Conservation (phyloP, 2,329 filamentous ascomycete genomes). For the Fusarium sp. region DNA sequence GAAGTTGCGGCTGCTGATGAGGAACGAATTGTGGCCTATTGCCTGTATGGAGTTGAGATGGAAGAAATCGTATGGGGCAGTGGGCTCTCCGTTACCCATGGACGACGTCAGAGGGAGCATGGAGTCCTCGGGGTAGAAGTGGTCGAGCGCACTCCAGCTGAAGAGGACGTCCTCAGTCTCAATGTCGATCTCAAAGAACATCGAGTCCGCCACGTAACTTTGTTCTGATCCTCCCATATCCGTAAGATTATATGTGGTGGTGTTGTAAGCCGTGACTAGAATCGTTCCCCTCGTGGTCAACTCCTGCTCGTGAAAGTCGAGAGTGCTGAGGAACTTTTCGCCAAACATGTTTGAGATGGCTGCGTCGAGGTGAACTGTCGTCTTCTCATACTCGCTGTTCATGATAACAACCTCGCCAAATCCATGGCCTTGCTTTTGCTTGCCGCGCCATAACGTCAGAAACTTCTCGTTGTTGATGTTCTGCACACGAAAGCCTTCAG, state of each 20-base stretch:
- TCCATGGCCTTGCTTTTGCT: conserved; percentile 44
- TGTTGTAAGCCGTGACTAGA: conserved; percentile 43
- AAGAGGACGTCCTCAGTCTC: conserved; percentile 54
- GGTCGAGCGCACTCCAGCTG: conserved; percentile 54
- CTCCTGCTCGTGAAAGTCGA: conserved; percentile 43
- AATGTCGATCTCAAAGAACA: conserved; percentile 57
- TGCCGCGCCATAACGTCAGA: conserved; percentile 48
- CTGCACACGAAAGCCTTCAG: conserved; percentile 45
- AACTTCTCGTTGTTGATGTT: conserved; percentile 46
- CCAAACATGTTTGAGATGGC: conserved; percentile 12
- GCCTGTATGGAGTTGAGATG: conserved; percentile 44
- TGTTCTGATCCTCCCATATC: conserved; percentile 29
- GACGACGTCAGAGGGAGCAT: conserved; percentile 19
- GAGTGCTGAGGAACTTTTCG: background rate
- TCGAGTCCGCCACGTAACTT: conserved; percentile 45
- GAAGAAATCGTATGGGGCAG: conserved; percentile 40
- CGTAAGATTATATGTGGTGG: conserved; percentile 30
- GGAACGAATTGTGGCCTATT: conserved; percentile 32
- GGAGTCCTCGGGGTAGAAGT: conserved; percentile 39
- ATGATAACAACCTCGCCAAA: conserved; percentile 49
- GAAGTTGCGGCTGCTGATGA: conserved; percentile 41
- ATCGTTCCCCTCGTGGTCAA: conserved; percentile 40
- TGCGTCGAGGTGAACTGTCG: conserved; percentile 18
- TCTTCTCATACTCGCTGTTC: conserved; percentile 45
- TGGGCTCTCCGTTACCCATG: conserved; percentile 23